A percentile compares a stretch with the other conserved stretches of the same genome.
phyloP scores from a whole-genome alignment of 768 basidiomycete species.

The Hemileccinum rubropunctum region DNA sequence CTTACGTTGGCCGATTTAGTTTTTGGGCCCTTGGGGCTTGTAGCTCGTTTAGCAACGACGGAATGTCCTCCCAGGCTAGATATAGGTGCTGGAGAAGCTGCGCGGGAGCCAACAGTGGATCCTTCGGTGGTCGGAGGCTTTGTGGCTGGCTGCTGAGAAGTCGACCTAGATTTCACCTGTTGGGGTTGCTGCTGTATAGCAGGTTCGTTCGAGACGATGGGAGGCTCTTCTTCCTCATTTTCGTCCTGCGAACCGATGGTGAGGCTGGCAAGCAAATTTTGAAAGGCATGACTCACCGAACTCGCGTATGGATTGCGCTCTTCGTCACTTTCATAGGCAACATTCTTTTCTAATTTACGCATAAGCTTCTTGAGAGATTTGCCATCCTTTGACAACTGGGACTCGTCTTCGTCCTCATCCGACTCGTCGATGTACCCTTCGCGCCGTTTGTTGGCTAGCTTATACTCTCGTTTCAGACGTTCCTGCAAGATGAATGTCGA shows the following conservation, averaged over 20 bases:
- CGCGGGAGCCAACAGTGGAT: conserved; percentile 44
- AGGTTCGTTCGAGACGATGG: conserved; percentile 40
- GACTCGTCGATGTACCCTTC: conserved; percentile 71
- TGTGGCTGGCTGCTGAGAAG: conserved; percentile 37
- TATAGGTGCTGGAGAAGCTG: conserved; percentile 50
- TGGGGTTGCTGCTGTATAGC: conserved; percentile 42
- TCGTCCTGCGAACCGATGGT: conserved; percentile 45
- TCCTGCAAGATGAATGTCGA: conserved; percentile 45
- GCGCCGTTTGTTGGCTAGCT: conserved; percentile 68
- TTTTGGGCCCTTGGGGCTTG: conserved; percentile 73
- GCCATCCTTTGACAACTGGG: conserved; percentile 62
- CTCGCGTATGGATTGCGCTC: conserved; percentile 78
- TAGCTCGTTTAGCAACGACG: conserved; percentile 78
- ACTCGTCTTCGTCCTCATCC: conserved; percentile 67
- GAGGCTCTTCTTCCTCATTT: conserved; percentile 68
- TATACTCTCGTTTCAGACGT: conserved; percentile 80
- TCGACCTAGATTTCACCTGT: conserved; percentile 43
- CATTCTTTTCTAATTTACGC: conserved; percentile 78
- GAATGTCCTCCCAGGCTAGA: conserved; percentile 71
- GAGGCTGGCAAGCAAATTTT: background rate
- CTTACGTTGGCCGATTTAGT: conserved; percentile 45
- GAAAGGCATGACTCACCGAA: conserved; percentile 46
- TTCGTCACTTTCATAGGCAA: conserved; percentile 79
- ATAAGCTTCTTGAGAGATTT: conserved; percentile 86
- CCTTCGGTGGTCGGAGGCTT: conserved; percentile 32